Base-by-base conservation (phyloP, 768 basidiomycete species). In the Saitozyma sp. region DNA sequence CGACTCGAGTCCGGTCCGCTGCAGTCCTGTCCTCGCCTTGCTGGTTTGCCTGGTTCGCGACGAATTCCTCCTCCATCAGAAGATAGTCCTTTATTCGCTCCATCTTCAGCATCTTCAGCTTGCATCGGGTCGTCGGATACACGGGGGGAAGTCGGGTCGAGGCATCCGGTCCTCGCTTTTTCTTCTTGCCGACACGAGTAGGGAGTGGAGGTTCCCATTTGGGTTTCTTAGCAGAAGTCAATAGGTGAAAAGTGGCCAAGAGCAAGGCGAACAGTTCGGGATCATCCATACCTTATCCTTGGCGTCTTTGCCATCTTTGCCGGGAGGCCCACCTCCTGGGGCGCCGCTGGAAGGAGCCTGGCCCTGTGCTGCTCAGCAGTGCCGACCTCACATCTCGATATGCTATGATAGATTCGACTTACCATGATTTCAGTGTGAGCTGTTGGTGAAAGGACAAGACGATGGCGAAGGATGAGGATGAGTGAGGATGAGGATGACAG, bases 151-250 rank as follows among this genome's bases (percentile, higher is more conserved):
- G 87, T 78, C 94, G 95, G 45, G 89, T 89, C 2, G 92, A 86
- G 1, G 92, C 84, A 60, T 91, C 88, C 6, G 95, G 94, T n/a
- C 95, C 94, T 63, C 88, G 86, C 84, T 86, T 86, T 83, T 93
- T 98, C 86, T 92, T 94, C 86, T 94, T 96, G 53, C 94, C 94
- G 42, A 97, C 91, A 63, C 92, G 89, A 51, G 95, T 96, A 13
- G 95, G 94, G 62, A 96, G 86, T 73, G 95, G 95, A 8, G 95
- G 93, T 79, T 98, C 95, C 93, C 94, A 98, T 86, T 97, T 96
- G 81, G 88, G 86, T 77, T 85, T 83, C 60, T 76, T 64, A 46
- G 19, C 5, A 49, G 13, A 53, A 14, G 43, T 38, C 39, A 50
- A 51, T 16, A 38, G 8, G 43, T 20, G 37, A 8, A 16, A 50